Percentiles rank a stretch among this genome's conserved stretches.
phyloP scores from a whole-genome alignment of 352 stramenopile species.

The Phytophthora podocarpi region DNA sequence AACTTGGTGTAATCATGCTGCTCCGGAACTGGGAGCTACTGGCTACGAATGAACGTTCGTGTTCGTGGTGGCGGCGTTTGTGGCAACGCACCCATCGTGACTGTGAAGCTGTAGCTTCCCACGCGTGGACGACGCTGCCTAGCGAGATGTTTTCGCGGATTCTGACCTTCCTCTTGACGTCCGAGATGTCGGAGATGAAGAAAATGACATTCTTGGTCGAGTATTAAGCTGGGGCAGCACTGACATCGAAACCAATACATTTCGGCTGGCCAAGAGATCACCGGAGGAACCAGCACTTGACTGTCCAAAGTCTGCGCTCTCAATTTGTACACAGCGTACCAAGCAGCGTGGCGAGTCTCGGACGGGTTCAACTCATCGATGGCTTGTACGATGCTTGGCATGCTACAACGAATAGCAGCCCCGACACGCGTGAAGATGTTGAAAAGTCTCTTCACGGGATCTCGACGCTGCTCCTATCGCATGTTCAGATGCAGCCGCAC shows the following conservation, averaged over 20 bases:
- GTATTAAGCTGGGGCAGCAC: too few relatives aligned
- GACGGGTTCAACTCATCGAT: constrained; percentile 9
- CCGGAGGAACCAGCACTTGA: background rate
- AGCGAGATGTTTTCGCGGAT: constrained; percentile 2
- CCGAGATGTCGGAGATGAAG: background rate
- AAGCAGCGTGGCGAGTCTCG: constrained; percentile 15
- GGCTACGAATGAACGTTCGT: background rate
- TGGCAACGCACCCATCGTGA: background rate
- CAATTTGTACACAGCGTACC: constrained; percentile 20
- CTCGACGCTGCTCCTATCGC: constrained; percentile 13
- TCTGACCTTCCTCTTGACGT: background rate
- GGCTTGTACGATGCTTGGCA: constrained; percentile 1
- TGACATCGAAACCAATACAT: background rate
- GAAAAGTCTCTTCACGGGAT: constrained; percentile 6
- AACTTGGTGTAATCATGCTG: background rate
- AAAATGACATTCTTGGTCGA: constrained; percentile 4
- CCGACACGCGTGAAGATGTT: constrained; percentile 20
- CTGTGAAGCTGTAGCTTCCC: too few relatives aligned
- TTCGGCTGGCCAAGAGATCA: background rate
- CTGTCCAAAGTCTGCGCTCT: too few relatives aligned
- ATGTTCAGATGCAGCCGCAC: constrained; percentile 4
- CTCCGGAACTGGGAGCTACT: constrained; percentile 8
- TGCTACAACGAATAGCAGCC: constrained; percentile 8
- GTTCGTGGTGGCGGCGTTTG: background rate
- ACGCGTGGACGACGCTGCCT: constrained; percentile 9